A percentile compares a stretch with the other conserved stretches of the same genome.
Conservation (phyloP, 2,329 filamentous ascomycete species). For the Stagonosporopsis rhizophila region DNA sequence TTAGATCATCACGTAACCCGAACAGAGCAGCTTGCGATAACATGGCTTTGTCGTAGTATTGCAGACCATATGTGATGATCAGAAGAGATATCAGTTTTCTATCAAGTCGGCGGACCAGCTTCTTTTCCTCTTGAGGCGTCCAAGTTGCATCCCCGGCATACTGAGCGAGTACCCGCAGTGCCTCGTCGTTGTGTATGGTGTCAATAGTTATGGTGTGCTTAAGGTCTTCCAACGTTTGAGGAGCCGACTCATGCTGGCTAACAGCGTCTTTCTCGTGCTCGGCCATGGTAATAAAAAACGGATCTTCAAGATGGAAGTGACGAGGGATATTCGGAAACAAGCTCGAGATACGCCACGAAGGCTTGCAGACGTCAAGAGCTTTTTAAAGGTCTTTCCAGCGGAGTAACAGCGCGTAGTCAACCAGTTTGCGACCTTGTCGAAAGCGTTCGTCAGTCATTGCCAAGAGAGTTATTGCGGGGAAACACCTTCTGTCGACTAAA, state of each 20-base stretch:
- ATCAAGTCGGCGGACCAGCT: conserved; percentile 34
- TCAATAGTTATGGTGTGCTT: conserved; percentile 20
- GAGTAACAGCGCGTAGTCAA: background rate
- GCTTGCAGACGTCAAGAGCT: background rate
- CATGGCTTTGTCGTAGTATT: conserved; percentile 55
- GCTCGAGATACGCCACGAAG: background rate
- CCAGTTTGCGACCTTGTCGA: background rate
- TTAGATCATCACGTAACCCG: conserved; percentile 40
- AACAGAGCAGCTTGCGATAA: conserved; percentile 57
- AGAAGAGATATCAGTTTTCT: conserved; percentile 33
- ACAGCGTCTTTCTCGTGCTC: background rate
- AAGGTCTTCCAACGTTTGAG: conserved; percentile 5
- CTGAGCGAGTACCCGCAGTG: conserved; percentile 18
- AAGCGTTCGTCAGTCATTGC: background rate
- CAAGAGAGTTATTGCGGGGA: conserved; percentile 10
- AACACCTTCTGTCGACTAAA: conserved; percentile 4
- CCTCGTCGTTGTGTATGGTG: conserved; percentile 31
- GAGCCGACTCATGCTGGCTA: background rate
- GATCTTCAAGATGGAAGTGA: no score
- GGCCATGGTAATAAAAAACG: background rate
- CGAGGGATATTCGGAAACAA: background rate
- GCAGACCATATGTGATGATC: conserved; percentile 37
- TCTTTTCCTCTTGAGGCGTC: conserved; percentile 52
- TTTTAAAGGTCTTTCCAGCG: background rate
- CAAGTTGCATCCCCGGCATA: conserved; percentile 55